Evolutionary conservation across 2,329 filamentous ascomycete genomes (phyloP), one percentile per base, ranked within the genome.

Genomic region (Helminthosporium solani): DNA sequence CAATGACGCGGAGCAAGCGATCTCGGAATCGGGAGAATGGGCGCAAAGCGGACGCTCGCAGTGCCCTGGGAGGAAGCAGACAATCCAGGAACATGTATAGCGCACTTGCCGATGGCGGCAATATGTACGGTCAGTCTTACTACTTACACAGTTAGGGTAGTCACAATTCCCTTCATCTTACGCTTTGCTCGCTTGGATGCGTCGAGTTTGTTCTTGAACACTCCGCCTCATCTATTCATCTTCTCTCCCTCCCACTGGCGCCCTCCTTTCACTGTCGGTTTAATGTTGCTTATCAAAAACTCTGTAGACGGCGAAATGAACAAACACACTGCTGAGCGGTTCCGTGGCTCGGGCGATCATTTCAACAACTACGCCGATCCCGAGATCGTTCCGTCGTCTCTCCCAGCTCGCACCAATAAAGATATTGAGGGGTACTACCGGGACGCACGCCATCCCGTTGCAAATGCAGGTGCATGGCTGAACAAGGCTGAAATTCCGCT

Each of bases 401-500:
- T 28, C 1, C 48, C 54, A 0, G 19, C 44, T 9, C 45, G 43
- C 3, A n/a, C 36, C 5, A 66, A 60, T 30, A 49, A 61, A 7
- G 63, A 66, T 11, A 60, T 69, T 15, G 47, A 45, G 2, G 47
- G 63, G 30, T 70, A 70, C 47, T 62, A 53, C 33, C 15, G 57
- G 7, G 38, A 47, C 1, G 43, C 52, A 6, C 47, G 47, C 9
- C 56, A 54, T 25, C 52, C 54, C 3, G 51, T 61, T 11, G 16
- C 19, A 7, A 31, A 30, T 9, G 43, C 35, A 23, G 63, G 62
- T 3, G 8, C 50, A 6, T 70, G 67, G 67, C 43, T 67, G 2
- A 21, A 58, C 7, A 60, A 59, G 31, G 76, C 82, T 0, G 83
- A 86, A 45, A 61, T 86, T 1, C 84, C 84, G 0, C 74, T 70